Base-by-base conservation (phyloP, 2,329 filamentous ascomycete genomes). In the Aspergillus jensenii region DNA sequence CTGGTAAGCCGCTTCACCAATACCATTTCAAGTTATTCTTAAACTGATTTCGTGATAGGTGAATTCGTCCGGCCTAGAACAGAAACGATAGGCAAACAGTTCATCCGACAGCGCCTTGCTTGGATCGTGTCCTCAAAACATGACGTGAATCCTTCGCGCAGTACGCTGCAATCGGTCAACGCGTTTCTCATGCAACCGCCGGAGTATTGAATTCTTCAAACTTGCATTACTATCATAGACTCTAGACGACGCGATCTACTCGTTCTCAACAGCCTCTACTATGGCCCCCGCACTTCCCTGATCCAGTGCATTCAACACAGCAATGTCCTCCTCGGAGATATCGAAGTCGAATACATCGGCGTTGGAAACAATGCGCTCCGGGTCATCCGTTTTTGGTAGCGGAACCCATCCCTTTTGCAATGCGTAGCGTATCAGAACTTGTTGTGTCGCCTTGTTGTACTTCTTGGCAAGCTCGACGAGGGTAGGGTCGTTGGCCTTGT, bases 111-210 rank as follows among this genome's bases (percentile, higher is more conserved):
- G 65, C 84, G 88, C 52, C 80, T 98, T 33, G 88, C 89, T n/a
- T 89, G 87, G 80, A 90, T 98, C 65, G 90, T 93, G 74, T 88
- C 87, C 5, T 85, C 85, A 0, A 88, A 89, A 70, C 89, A 92
- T 1, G 87, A 89, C 64, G 89, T 88, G 2, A 96, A 96, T 70
- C 93, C 93, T 0, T 93, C 88, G 61, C 82, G 95, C 37, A 83
- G 90, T 21, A 97, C 93, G 0, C 77, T 98, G 39, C 93, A 97
- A 74, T 93, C 91, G 65, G 89, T 98, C 5, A 97, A 98, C 74
- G 90, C 90, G 55, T 96, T 91, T 68, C 76, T 98, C 52, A 93
- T 98, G 86, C 73, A 77, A 62, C 67, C 70, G 52, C 73, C 72
- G 37, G 67, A 71, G 65, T 71, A 71, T 63, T 72, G 61, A 70